phyloP scores from a whole-genome alignment of 2,329 filamentous ascomycete species.

The Trichoderma sp. region DNA sequence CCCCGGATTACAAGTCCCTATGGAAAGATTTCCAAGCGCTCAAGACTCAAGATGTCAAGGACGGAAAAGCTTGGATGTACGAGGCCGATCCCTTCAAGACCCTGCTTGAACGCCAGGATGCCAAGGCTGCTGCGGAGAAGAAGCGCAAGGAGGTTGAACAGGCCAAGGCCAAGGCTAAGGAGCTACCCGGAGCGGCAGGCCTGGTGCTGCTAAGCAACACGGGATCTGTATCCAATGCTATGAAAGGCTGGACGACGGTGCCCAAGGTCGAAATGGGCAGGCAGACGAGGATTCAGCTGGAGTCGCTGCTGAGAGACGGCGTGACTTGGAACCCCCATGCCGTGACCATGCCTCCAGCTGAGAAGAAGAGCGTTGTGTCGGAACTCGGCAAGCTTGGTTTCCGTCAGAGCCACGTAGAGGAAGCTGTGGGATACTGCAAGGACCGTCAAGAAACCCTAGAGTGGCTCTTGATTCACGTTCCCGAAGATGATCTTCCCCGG shows the following conservation, averaged over 20 bases:
- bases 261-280: slow-evolving; percentile 93
- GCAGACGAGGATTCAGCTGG: slow-evolving; percentile 73
- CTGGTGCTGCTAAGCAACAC: slow-evolving; percentile 50
- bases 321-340: slow-evolving; percentile 85
- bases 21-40: slow-evolving; percentile 90
- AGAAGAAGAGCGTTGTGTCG: slow-evolving; percentile 61
- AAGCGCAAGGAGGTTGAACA: slow-evolving; percentile 70
- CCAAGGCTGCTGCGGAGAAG: slow-evolving; percentile 73
- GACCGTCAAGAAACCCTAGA: slow-evolving; percentile 90
- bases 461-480: slow-evolving; percentile 95
- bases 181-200: slow-evolving; percentile 58
- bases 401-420: slow-evolving; percentile 82
- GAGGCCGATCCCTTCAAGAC: slow-evolving; percentile 91
- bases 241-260: slow-evolving; percentile 77
- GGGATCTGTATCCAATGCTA: slow-evolving; percentile 43
- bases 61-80: slow-evolving; percentile 83
- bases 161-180: slow-evolving; percentile 65
- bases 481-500: slow-evolving; percentile 89
- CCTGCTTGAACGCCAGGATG: slow-evolving; percentile 74
- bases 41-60: slow-evolving; percentile 76
- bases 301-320: slow-evolving; percentile 72
- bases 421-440: slow-evolving; percentile 83
- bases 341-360: slow-evolving; percentile 58
- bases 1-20: slow-evolving; percentile 81
- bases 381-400: slow-evolving; percentile 81